Evolutionary conservation across 2,329 filamentous ascomycete species (phyloP), one percentile per base, ranked within the genome.

Genomic region (Beauveria sp.): DNA sequence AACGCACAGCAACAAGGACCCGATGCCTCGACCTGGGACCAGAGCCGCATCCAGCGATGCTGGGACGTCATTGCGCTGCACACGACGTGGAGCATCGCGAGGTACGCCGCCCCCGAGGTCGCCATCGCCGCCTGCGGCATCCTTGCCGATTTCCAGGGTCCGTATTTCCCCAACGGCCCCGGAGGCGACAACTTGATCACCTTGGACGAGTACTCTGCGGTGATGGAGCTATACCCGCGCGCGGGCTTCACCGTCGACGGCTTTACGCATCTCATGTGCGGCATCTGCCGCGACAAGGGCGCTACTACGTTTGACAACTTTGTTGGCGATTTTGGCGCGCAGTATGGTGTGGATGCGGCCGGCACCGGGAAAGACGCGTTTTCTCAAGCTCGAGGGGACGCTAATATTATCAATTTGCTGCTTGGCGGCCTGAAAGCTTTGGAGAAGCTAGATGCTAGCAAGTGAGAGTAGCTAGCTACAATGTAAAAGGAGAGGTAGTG

Each of bases 11-110:
- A 59, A 1, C 38, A 59, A 3, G 34, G 8, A 10, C 12, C 14
- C 12, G 38, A 24, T 9, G 47, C 45, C 14, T 20, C 30, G 5
- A 10, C 1, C 7, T 65, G 64, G 64, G 52, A 58, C 45, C 9
- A 55, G 10, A 16, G 24, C 22, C 55, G 63, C 5, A 55, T 62
- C 1, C 64, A 65, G 43, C 61, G 57, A 4, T 51, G 56, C 46
- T 65, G 64, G 64, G 54, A 65, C 28, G 55, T 52, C 6, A 65
- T 65, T 40, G 64, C 64, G 1, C 43, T 65, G 45, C 64, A 65
- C 34, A 62, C 63, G 3, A 63, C 60, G 1, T 52, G 58, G 2
- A 62, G 61, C 30, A 64, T 65, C 18, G 61, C 63, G 3, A 28
- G 42, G 38, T 54, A 62, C 43, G 59, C 61, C 22, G 56, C 59